Conservation (phyloP, 2,329 filamentous ascomycete species). For the Lachnellula arida region DNA sequence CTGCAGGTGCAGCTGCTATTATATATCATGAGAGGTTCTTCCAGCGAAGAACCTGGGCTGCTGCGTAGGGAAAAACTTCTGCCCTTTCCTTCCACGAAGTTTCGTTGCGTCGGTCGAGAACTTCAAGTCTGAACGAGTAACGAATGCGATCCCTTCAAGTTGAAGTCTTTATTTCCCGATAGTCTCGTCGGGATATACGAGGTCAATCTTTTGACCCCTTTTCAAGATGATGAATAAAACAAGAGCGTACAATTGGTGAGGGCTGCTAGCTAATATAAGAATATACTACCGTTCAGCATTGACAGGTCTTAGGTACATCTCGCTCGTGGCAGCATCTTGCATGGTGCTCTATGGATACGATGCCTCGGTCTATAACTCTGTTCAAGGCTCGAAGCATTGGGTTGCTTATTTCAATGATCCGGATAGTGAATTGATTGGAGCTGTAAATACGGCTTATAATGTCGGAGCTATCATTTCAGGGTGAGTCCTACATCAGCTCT, state of each 20-base stretch:
- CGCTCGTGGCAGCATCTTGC: conserved; percentile 64
- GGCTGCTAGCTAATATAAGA: neutral
- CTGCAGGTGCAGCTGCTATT: neutral
- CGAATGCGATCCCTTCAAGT: neutral
- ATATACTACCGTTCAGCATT: neutral
- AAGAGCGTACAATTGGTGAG: conserved; percentile 6
- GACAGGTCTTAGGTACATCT: conserved; percentile 52
- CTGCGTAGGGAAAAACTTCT: neutral
- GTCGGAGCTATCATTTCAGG: conserved; percentile 64
- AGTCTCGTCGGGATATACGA: neutral
- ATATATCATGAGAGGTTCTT: neutral
- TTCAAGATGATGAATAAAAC: conserved; percentile 4
- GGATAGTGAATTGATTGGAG: conserved; percentile 42
- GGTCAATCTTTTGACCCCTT: neutral
- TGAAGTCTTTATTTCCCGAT: neutral
- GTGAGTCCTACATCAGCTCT: neutral
- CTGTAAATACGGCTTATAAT: conserved; percentile 65
- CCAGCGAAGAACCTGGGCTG: neutral
- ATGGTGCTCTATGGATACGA: conserved; percentile 75
- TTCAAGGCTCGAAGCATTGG: conserved; percentile 65
- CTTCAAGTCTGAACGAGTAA: neutral
- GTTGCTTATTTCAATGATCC: conserved; percentile 52
- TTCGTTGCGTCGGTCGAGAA: too few species aligned
- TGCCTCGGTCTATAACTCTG: conserved; percentile 68
- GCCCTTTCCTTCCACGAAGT: neutral